These are phyloP conservation scores for Lepiota subincarnata DNA, from an alignment of 768 basidiomycete genomes.

Conservation along the genomic window DNA sequence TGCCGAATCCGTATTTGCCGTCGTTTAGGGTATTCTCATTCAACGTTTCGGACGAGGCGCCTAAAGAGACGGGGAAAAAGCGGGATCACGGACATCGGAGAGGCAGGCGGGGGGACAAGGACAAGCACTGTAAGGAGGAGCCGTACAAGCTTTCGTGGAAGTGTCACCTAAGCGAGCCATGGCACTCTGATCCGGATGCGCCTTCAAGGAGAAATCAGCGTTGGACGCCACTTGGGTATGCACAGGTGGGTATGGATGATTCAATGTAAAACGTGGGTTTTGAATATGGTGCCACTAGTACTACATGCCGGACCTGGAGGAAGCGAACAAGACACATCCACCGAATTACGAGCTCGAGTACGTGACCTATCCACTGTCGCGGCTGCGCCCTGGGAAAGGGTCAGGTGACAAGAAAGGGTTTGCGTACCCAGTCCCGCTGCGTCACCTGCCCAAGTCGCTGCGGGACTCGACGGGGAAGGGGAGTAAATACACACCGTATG, in stretches of 20 bases:
- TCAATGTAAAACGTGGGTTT: background rate
- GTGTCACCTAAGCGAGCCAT: constrained; percentile 55
- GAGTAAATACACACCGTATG: constrained; percentile 64
- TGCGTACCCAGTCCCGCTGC: constrained; percentile 51
- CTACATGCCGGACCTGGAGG: constrained; percentile 55
- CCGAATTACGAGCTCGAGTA: constrained; percentile 80
- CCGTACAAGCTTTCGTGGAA: constrained; percentile 58
- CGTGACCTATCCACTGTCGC: constrained; percentile 51
- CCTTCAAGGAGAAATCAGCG: constrained; percentile 69
- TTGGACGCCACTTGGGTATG: constrained; percentile 78
- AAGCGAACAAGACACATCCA: constrained; percentile 38
- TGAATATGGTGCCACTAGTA: constrained; percentile 40
- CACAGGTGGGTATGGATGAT: constrained; percentile 60
- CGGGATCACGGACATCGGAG: constrained; percentile 48
- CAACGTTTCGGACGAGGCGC: constrained; percentile 51
- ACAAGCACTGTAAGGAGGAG: constrained; percentile 42
- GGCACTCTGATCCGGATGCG: constrained; percentile 57
- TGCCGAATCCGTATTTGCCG: constrained; percentile 85
- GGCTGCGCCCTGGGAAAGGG: constrained; percentile 33
- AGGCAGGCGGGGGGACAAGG: constrained; percentile 41
- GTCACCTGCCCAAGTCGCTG: constrained; percentile 50
- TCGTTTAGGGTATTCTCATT: constrained; percentile 79
- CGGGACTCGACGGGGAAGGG: constrained; percentile 33
- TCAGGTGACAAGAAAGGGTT: constrained; percentile 23
- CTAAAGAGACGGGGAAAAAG: constrained; percentile 20